Evolutionary conservation across 108 stramenopile species (phyloP).

Genomic region (Epithemia pelagica): DNA sequence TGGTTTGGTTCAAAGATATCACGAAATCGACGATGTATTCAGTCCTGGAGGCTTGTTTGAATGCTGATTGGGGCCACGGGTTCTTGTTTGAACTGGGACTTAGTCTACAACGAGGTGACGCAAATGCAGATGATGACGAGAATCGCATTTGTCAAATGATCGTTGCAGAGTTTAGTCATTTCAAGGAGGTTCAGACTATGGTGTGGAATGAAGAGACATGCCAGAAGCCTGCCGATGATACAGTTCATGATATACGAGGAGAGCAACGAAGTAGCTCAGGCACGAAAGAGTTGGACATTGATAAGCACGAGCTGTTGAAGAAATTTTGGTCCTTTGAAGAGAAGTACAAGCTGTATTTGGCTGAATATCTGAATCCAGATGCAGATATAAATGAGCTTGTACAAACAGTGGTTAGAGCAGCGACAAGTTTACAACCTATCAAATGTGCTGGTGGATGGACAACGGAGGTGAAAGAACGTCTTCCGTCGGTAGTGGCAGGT

Average conservation of each 20-base stretch:
- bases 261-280: conserved; percentile 5
- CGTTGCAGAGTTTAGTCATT: conserved; percentile 45
- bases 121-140: conserved; percentile 7
- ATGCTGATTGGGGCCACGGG: neutral
- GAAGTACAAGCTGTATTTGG: neutral
- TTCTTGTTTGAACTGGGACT: neutral
- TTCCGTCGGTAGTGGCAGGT: conserved; percentile 36
- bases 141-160: conserved; percentile 45
- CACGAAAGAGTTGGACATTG: neutral
- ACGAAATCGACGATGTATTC: neutral
- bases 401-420: neutral
- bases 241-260: conserved; percentile 32
- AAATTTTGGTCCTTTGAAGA: neutral
- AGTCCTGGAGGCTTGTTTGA: neutral
- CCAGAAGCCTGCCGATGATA: conserved; percentile 52
- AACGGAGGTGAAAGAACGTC: conserved; percentile 12
- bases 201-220: conserved; percentile 56
- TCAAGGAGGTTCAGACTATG: conserved; percentile 62
- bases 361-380: neutral
- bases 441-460: conserved; percentile 7
- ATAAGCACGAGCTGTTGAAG: neutral
- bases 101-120: neutral
- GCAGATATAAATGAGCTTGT: neutral
- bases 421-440: neutral
- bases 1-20: neutral